Conservation (phyloP, 2,329 filamentous ascomycete species). For the Keithomyces neogunnii region DNA sequence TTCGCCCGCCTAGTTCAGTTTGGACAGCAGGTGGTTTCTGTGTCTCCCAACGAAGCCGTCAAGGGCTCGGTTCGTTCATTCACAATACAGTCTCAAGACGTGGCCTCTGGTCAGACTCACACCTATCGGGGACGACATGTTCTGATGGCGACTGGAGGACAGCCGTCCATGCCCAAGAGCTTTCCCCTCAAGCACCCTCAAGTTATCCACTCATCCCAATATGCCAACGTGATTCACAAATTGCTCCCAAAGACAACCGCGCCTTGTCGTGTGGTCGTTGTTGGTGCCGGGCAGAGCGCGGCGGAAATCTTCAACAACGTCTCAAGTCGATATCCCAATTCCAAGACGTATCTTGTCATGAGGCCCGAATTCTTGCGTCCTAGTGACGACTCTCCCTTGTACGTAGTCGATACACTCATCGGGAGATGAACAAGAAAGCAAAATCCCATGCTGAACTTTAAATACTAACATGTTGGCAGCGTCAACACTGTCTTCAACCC, state of each 20-base stretch:
- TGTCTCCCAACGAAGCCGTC: slow-evolving; percentile 45
- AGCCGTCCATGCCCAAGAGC: slow-evolving; percentile 60
- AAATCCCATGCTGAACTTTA: not conserved
- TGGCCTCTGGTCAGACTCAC: slow-evolving; percentile 44
- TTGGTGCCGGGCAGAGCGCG: slow-evolving; percentile 86
- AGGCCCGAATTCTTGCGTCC: slow-evolving; percentile 76
- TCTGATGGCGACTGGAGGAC: slow-evolving; percentile 48
- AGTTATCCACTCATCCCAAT: slow-evolving; percentile 84
- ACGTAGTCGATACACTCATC: slow-evolving; percentile 27
- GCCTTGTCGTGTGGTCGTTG: slow-evolving; percentile 68
- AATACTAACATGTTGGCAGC: slow-evolving; percentile 30
- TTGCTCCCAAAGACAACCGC: slow-evolving; percentile 47
- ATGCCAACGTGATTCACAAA: slow-evolving; percentile 54
- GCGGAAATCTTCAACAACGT: slow-evolving; percentile 94
- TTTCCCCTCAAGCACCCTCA: slow-evolving; percentile 63
- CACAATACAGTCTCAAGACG: slow-evolving; percentile 56
- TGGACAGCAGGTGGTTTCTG: slow-evolving; percentile 64
- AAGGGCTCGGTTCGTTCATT: slow-evolving; percentile 52
- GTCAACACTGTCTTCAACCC: slow-evolving; percentile 98
- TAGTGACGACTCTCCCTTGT: slow-evolving; percentile 95
- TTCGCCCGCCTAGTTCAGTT: slow-evolving; percentile 71
- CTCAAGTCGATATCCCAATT: slow-evolving; percentile 72
- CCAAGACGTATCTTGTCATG: slow-evolving; percentile 70
- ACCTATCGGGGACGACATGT: slow-evolving; percentile 56
- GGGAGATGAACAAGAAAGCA: not conserved